Evolutionary conservation across 1,284 basidiomycete species (phyloP).

Genomic region (Sporisorium graminicola): DNA sequence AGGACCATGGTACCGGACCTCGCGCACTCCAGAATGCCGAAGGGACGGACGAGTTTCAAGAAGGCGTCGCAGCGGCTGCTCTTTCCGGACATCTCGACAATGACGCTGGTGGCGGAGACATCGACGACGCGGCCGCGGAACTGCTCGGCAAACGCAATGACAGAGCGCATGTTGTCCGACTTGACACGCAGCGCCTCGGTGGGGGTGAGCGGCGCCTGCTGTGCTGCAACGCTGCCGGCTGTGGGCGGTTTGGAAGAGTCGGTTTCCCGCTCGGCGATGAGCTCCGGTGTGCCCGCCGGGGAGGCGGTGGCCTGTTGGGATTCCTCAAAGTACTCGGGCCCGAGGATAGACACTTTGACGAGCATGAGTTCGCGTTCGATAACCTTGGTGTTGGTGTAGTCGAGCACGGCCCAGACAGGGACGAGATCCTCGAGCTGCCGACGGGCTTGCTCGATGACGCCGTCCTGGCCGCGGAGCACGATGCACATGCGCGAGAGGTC

Average conservation of each 20-base stretch:
- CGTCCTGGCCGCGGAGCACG: slow-evolving; percentile 94
- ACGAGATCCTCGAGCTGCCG: slow-evolving; percentile 68
- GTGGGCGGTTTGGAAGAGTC: slow-evolving; percentile 23
- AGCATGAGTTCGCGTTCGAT: slow-evolving; percentile 89
- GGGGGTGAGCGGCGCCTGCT: slow-evolving; percentile 74
- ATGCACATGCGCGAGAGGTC: slow-evolving; percentile 99
- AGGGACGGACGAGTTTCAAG: slow-evolving; percentile 89
- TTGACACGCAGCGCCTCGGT: slow-evolving; percentile 88
- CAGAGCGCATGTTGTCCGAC: slow-evolving; percentile 87
- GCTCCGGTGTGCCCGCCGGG: slow-evolving; percentile 47
- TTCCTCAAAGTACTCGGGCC: slow-evolving; percentile 91
- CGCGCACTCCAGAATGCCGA: slow-evolving; percentile 93
- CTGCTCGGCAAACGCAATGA: slow-evolving; percentile 85
- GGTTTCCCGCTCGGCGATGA: slow-evolving; percentile 56
- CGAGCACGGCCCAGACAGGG: slow-evolving; percentile 69
- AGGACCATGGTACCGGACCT: slow-evolving; percentile 76
- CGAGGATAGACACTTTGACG: slow-evolving; percentile 93
- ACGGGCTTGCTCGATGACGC: slow-evolving; percentile 90
- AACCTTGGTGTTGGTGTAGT: slow-evolving; percentile 72
- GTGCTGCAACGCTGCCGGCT: slow-evolving; percentile 20
- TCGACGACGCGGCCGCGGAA: slow-evolving; percentile 95
- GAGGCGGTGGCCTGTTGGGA: slow-evolving; percentile 41
- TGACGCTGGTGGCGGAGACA: slow-evolving; percentile 91
- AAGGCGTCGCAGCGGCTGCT: slow-evolving; percentile 92
- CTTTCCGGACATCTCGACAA: slow-evolving; percentile 95